Conservation (phyloP, 768 basidiomycete genomes). For the Leccinum rimulosum region DNA sequence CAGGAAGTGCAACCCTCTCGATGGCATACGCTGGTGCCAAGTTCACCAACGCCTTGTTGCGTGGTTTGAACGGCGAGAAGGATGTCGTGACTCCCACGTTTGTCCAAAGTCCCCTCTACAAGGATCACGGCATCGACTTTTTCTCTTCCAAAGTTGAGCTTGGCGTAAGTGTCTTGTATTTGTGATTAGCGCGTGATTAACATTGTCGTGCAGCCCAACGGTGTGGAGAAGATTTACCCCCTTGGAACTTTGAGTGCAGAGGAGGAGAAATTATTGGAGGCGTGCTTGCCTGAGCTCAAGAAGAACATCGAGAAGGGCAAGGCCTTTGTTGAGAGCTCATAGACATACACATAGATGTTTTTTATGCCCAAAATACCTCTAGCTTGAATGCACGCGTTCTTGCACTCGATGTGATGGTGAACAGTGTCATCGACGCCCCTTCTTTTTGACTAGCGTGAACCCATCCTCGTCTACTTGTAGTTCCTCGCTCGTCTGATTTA, state of each 20-base stretch:
- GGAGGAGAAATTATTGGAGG: slow-evolving; percentile 85
- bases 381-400: slow-evolving; percentile 11
- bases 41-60: slow-evolving; percentile 59
- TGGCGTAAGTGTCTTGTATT: slow-evolving; percentile 54
- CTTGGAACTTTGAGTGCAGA: slow-evolving; percentile 75
- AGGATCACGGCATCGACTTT: slow-evolving; percentile 84
- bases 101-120: slow-evolving; percentile 86
- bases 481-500: slow-evolving; percentile 47
- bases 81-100: slow-evolving; percentile 77
- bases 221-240: slow-evolving; percentile 91
- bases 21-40: slow-evolving; percentile 79
- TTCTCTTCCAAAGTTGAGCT: slow-evolving; percentile 96
- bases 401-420: background rate
- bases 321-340: slow-evolving; percentile 56
- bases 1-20: slow-evolving; percentile 71
- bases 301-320: slow-evolving; percentile 98
- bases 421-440: slow-evolving; percentile 40
- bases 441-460: slow-evolving; percentile 75
- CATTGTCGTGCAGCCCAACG: slow-evolving; percentile 51
- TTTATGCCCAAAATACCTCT: slow-evolving; percentile 21
- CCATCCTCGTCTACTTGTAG: slow-evolving; percentile 90
- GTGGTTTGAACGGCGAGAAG: slow-evolving; percentile 65
- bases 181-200: slow-evolving; percentile 6
- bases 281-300: slow-evolving; percentile 88
- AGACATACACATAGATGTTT: slow-evolving; percentile 22